Conservation (phyloP, 176 grass and related monocot genomes). For the Eleusine indica region DNA sequence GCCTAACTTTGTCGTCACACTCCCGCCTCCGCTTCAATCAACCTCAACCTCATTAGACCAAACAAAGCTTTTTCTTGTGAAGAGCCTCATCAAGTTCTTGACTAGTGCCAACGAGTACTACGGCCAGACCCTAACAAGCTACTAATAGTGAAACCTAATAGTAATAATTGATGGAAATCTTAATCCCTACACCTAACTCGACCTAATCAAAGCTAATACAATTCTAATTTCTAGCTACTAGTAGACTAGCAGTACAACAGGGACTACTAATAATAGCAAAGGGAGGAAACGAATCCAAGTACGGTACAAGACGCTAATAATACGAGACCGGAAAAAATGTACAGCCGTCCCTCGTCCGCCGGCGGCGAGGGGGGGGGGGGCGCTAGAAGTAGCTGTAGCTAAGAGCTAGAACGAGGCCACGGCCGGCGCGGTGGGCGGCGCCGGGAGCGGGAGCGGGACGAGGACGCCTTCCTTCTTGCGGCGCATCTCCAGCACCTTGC, state of each 20-base stretch:
- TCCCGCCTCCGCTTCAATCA: slow-evolving; percentile 5
- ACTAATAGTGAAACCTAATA: neutral
- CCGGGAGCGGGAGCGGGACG: neutral
- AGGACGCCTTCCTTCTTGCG: slow-evolving; percentile 59
- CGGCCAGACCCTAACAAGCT: slow-evolving; percentile 37
- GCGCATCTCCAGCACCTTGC: slow-evolving; percentile 94
- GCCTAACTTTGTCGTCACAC: slow-evolving; percentile 19
- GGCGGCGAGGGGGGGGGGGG: neutral
- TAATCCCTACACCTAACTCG: slow-evolving; percentile 48
- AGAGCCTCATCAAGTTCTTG: slow-evolving; percentile 14
- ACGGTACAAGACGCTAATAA: slow-evolving; percentile 46
- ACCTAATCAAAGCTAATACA: slow-evolving; percentile 44
- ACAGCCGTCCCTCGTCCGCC: slow-evolving; percentile 31
- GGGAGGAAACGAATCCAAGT: slow-evolving; percentile 34
- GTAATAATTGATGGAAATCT: slow-evolving; percentile 42
- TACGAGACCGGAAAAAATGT: slow-evolving; percentile 46
- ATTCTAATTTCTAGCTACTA: slow-evolving; percentile 36
- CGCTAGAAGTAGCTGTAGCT: slow-evolving; percentile 29
- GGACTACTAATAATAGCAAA: slow-evolving; percentile 16
- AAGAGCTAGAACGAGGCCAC: slow-evolving; percentile 63
- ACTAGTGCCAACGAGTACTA: slow-evolving; percentile 21
- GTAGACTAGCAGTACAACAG: slow-evolving; percentile 10
- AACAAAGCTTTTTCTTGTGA: slow-evolving; percentile 39
- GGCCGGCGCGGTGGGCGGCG: slow-evolving; percentile 26
- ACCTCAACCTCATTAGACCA: neutral